These are phyloP conservation scores for Thielaviopsis ethacetica DNA, from an alignment of 2,329 filamentous ascomycete species.

Conservation along the genomic window DNA sequence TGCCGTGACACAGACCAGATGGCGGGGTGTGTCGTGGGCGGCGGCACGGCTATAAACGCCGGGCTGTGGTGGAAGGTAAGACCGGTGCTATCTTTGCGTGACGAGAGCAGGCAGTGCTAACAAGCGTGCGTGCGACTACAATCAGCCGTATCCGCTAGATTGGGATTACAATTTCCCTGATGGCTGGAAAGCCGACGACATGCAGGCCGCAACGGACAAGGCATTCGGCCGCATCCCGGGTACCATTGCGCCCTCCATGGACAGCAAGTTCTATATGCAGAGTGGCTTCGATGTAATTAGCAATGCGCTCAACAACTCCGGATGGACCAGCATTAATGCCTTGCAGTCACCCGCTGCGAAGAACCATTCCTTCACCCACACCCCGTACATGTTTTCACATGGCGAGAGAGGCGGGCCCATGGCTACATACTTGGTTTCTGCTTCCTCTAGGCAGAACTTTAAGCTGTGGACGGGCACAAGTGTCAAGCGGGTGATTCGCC, in stretches of 20 bases:
- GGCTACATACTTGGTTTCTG: conserved; percentile 52
- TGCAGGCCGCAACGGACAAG: conserved; percentile 39
- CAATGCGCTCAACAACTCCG: conserved; percentile 38
- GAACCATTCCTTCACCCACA: conserved; percentile 47
- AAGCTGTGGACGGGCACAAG: conserved; percentile 48
- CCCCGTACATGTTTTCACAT: conserved; percentile 49
- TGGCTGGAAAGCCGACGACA: conserved; percentile 52
- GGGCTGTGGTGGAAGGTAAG: conserved; percentile 45
- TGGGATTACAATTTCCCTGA: conserved; percentile 58
- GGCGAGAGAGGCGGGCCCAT: conserved; percentile 54
- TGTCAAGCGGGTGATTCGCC: conserved; percentile 50
- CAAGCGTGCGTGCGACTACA: too few relatives aligned
- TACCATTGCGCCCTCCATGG: conserved; percentile 47
- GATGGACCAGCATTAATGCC: conserved; percentile 42
- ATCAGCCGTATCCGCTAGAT: conserved; percentile 39
- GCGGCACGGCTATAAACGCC: conserved; percentile 49
- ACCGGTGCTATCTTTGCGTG: background rate
- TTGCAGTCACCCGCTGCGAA: conserved; percentile 45
- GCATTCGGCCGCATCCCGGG: conserved; percentile 57
- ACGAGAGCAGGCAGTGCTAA: too few relatives aligned
- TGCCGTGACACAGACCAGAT: conserved; percentile 58
- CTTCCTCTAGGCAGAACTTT: conserved; percentile 45
- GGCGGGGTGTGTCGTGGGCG: conserved; percentile 55
- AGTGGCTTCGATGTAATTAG: conserved; percentile 48
- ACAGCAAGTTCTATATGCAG: conserved; percentile 51